A percentile compares a stretch with the other conserved stretches of the same genome.
Evolutionary conservation across 441 rosid genomes (phyloP).

Genomic region (Populus hybrid): DNA sequence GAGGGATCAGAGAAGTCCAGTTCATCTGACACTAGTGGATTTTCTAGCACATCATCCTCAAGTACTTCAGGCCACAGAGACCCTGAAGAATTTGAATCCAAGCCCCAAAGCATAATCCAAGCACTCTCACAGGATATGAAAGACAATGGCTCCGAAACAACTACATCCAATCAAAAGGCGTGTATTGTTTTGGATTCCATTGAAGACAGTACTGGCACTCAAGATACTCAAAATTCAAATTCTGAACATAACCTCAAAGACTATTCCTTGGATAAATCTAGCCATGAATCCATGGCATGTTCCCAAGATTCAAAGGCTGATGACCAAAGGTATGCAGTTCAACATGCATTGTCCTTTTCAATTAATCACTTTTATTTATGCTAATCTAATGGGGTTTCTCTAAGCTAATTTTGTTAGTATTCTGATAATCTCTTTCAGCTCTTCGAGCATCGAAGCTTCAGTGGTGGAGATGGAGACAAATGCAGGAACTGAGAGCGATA

Average conservation of each 20-base stretch:
- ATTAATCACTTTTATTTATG: neutral
- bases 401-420: neutral
- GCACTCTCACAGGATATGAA: conserved; percentile 10
- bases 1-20: conserved; percentile 37
- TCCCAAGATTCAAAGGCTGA: conserved; percentile 24
- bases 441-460: conserved; percentile 8
- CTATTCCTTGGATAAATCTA: conserved; percentile 6
- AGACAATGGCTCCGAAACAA: conserved; percentile 18
- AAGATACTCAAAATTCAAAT: neutral
- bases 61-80: conserved; percentile 27
- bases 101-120: conserved; percentile 15
- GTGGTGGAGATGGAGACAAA: conserved; percentile 16
- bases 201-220: conserved; percentile 20
- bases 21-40: conserved; percentile 31
- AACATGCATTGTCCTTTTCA: neutral
- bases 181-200: conserved; percentile 12
- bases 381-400: neutral
- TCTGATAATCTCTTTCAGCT: conserved; percentile 19
- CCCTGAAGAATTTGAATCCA: conserved; percentile 24
- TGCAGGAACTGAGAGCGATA: conserved; percentile 12
- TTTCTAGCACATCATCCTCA: conserved; percentile 40
- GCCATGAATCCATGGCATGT: conserved; percentile 11
- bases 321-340: conserved; percentile 22
- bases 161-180: conserved; percentile 17
- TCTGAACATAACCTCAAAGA: conserved; percentile 12